Base-by-base conservation (phyloP, 2,329 filamentous ascomycete genomes). In the Fusarium denticulatum region DNA sequence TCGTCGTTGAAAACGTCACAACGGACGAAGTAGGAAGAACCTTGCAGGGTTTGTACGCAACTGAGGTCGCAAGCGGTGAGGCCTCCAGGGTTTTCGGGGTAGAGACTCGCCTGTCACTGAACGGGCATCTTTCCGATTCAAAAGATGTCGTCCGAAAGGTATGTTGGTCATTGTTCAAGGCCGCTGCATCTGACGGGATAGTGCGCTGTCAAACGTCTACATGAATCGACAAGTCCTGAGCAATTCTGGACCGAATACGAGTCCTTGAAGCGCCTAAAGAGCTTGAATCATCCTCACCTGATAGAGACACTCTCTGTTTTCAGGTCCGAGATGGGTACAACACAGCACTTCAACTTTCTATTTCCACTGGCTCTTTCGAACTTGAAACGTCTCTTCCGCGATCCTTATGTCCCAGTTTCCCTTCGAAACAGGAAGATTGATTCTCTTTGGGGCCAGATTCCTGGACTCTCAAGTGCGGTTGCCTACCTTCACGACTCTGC, bases 351-450 rank as follows among this genome's bases (percentile, higher is more conserved):
- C 9, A 36, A 26, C 9, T 52, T 52, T 5, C 0, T 52, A 1
- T 52, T 52, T 14, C 47, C 32, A 11, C 8, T 52, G 0, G 32
- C 47, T 26, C 47, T 52, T 20, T 24, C 8, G 0, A 52, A 52
- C n/a, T 20, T 52, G 16, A 52, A 52, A 3, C 32, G 32, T 14
- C 47, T 52, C 11, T 52, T 52, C 2, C 16, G 30, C 0, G 47
- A 50, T 15, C 2, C 3, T 1, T 0, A 3, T 11, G 3, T 50
- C 0, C 16, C 47, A 0, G 11, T 10, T 6, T 3, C 47, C 0
- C 30, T 34, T 9, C 28, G 46, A 9, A 32, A n/a, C 10, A 4
- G 46, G 32, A 7, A 16, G 0, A 10, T 49, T 3, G 28, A 32
- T n/a, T 49, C 46, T 0, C 28, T 49, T 0, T 49, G 28, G 46